These are phyloP conservation scores for Saccharomycopsis lassenensis DNA, from an alignment of 805 yeast species.

Conservation along the genomic window DNA sequence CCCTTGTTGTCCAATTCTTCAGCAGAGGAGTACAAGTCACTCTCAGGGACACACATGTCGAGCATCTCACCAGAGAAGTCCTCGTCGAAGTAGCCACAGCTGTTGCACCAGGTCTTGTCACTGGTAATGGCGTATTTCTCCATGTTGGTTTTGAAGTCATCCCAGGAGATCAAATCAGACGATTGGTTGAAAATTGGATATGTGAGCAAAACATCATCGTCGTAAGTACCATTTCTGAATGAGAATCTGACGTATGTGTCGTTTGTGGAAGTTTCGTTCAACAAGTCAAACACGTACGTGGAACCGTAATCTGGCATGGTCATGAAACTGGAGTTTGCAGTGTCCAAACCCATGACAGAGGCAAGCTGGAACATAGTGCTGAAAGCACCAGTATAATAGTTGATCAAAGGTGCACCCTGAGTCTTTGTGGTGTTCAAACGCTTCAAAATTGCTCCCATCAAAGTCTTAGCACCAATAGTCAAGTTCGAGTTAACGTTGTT, in stretches of 20 bases:
- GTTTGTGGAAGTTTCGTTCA: slow-evolving; percentile 21
- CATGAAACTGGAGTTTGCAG: slow-evolving; percentile 28
- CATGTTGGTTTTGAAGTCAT: slow-evolving; percentile 25
- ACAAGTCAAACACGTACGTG: slow-evolving; percentile 34
- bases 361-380: slow-evolving; percentile 33
- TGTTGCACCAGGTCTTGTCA: slow-evolving; percentile 30
- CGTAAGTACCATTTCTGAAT: slow-evolving; percentile 35
- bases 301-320: slow-evolving; percentile 39
- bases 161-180: slow-evolving; percentile 27
- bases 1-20: slow-evolving; percentile 23
- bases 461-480: slow-evolving; percentile 33
- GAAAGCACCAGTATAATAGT: slow-evolving; percentile 36
- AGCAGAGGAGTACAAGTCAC: slow-evolving; percentile 25
- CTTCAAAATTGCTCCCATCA: slow-evolving; percentile 27
- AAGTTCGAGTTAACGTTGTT: slow-evolving; percentile 21
- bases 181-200: slow-evolving; percentile 30
- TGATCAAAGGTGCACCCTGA: slow-evolving; percentile 28
- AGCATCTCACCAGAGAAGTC: slow-evolving; percentile 11
- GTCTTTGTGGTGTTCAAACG: slow-evolving; percentile 29
- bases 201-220: slow-evolving; percentile 23
- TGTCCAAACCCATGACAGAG: slow-evolving; percentile 27
- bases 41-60: slow-evolving; percentile 28
- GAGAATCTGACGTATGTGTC: slow-evolving; percentile 32
- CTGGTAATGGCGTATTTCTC: slow-evolving; percentile 22
- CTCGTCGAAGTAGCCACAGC: slow-evolving; percentile 25